Evolutionary conservation across 371 early-diverging fungal species (phyloP).

Genomic region (Thermomucor indicae-seudaticae): DNA sequence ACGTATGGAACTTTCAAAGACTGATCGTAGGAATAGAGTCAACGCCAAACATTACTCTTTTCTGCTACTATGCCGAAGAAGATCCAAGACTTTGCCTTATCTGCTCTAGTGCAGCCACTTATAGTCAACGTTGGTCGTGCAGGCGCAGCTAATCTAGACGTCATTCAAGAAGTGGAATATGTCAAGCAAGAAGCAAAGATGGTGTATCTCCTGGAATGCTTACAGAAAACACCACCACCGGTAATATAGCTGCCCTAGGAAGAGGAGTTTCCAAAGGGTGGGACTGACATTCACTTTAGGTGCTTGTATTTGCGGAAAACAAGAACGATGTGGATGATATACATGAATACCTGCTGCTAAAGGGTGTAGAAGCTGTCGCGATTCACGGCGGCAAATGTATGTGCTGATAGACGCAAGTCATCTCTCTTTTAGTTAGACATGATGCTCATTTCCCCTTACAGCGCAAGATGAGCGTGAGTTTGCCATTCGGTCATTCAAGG

Average conservation of each 20-base stretch:
- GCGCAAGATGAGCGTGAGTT: slow-evolving; percentile 80
- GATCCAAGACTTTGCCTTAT: slow-evolving; percentile 91
- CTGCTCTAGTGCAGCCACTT: slow-evolving; percentile 86
- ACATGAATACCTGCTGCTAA: slow-evolving; percentile 88
- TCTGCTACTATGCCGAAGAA: slow-evolving; percentile 98
- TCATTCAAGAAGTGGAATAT: slow-evolving; percentile 96
- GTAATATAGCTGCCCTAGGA: slow-evolving; percentile 32
- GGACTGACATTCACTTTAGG: slow-evolving; percentile 25
- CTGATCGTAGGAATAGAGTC: slow-evolving; percentile 15
- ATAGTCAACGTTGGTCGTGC: slow-evolving; percentile 98
- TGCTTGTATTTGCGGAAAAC: slow-evolving; percentile 98
- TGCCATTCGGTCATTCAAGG: slow-evolving; percentile 79
- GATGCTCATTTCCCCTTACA: slow-evolving; percentile 10
- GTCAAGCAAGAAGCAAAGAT: slow-evolving; percentile 96
- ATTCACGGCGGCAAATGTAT: slow-evolving; percentile 95
- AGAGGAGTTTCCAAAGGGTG: background rate
- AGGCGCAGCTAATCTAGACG: slow-evolving; percentile 96
- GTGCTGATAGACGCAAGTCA: slow-evolving; percentile 3
- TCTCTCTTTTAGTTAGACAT: background rate
- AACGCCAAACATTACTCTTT: slow-evolving; percentile 90
- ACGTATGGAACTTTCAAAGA: background rate
- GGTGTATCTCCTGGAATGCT: slow-evolving; percentile 85
- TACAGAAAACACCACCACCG: slow-evolving; percentile 94
- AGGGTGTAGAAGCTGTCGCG: slow-evolving; percentile 91
- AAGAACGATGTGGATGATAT: slow-evolving; percentile 99